Evolutionary conservation across 345 rosid genomes (phyloP).

Genomic region (Rhizophora apiculata): DNA sequence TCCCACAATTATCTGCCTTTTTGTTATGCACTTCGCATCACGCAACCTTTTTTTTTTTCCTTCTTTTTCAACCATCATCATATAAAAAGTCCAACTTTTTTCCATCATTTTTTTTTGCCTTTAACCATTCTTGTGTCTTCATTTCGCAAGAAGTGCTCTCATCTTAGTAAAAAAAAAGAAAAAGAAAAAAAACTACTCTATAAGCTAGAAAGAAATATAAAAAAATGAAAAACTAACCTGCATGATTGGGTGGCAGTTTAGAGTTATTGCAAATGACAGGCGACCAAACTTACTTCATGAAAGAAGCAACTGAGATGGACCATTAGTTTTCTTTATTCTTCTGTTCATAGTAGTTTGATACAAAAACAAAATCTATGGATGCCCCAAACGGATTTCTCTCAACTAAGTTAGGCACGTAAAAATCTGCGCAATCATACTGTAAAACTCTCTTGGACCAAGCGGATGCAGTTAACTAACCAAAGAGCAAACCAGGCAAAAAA

Average conservation of each 20-base stretch:
- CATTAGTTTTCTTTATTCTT: constrained; percentile 4
- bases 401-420: background rate
- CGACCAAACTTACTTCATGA: constrained; percentile 10
- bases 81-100: constrained; percentile 6
- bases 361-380: background rate
- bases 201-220: too few relatives aligned
- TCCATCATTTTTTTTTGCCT: background rate
- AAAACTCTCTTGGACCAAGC: constrained; percentile 4
- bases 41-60: background rate
- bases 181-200: background rate
- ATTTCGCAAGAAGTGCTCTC: background rate
- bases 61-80: constrained; percentile 33
- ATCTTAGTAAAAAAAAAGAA: background rate
- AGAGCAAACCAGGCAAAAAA: too few relatives aligned
- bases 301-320: constrained; percentile 9
- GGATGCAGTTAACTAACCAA: background rate
- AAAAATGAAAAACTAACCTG: background rate
- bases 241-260: constrained; percentile 2
- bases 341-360: constrained; percentile 3
- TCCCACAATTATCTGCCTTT: too few relatives aligned
- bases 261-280: constrained; percentile 10
- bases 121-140: too few relatives aligned
- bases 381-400: background rate
- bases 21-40: too few relatives aligned
- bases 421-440: background rate